phyloP scores from a whole-genome alignment of 495 filamentous ascomycete species.

The Neurospora sp. region DNA sequence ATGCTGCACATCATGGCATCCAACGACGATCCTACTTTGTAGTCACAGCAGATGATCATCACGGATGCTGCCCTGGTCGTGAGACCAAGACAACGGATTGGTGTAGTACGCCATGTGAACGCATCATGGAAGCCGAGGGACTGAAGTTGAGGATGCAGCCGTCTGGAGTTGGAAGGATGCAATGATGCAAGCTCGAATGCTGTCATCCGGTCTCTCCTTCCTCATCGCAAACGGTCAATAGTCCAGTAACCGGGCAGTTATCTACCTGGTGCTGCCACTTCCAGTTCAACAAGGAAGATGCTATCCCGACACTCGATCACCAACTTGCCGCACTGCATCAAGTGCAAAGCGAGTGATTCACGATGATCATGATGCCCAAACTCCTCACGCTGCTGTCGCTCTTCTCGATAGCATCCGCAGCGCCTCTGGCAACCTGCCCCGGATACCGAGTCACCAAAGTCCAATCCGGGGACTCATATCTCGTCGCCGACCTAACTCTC shows the following conservation, averaged over 20 bases:
- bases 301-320: not conserved
- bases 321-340: not conserved
- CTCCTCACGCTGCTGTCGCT: constrained; percentile 13
- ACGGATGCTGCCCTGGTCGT: not conserved
- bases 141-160: not conserved
- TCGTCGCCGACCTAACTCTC: constrained; percentile 56
- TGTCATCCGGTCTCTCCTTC: not conserved
- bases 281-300: not conserved
- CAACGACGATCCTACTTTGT: not conserved
- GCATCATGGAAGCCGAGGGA: not conserved
- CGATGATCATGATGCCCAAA: not conserved
- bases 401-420: constrained; percentile 29
- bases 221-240: not conserved
- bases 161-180: not conserved
- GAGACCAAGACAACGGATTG: not conserved
- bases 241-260: not conserved
- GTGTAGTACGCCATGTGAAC: not conserved
- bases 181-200: not conserved
- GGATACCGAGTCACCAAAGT: constrained; percentile 65
- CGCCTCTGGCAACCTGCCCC: constrained; percentile 41
- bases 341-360: not conserved
- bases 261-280: not conserved
- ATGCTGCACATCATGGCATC: not conserved
- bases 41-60: not conserved
- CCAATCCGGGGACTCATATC: constrained; percentile 30